Base-by-base conservation (phyloP, 768 basidiomycete genomes). In the Leccinum barrowsii region DNA sequence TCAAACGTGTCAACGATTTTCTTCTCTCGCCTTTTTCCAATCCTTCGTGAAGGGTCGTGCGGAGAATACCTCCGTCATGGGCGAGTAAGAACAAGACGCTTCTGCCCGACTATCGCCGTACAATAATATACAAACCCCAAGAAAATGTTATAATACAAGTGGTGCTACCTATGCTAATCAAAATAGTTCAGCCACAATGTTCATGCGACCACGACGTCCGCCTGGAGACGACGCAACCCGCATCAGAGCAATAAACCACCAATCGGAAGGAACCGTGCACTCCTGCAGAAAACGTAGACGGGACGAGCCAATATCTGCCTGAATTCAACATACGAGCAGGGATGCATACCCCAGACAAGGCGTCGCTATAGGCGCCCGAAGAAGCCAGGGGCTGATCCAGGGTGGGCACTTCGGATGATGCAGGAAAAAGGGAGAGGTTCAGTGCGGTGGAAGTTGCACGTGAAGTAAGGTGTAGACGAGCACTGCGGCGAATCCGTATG, bases 331-430 rank as follows among this genome's bases (percentile, higher is more conserved):
- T 74, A 5, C 80, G 73, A 35, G 76, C 77, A 1, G 82, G 78
- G 6, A 82, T 89, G 35, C 78, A 79, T 0, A 89, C 92, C 0
- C 94, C 94, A 0, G 86, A 84, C 28, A 87, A 72, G 0, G 81
- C 76, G 60, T 94, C 91, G 24, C 85, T 81, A 66, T 94, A 96
- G 0, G 88, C 82, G 2, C 92, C 93, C 0, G 93, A 92, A 0
- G 92, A 90, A 1, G 78, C 71, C 5, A 90, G 66, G 35, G 80
- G 80, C 7, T 68, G 66, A 26, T 74, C 72, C n/a, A 80, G 55
- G 2, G 60, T 52, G 7, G 69, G 63, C 6, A 28, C 35, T 11
- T 7, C 22, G 13, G 59, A 13, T 0, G 72, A 67, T 8, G 75
- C 66, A 0, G 77, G 71, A 59, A 83, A 85, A 8, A 90, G 64